A percentile compares a stretch with the other conserved stretches of the same genome.
These are phyloP conservation scores for Aspergillus brasiliensis DNA, from an alignment of 2,329 filamentous ascomycete genomes.

Conservation along the genomic window DNA sequence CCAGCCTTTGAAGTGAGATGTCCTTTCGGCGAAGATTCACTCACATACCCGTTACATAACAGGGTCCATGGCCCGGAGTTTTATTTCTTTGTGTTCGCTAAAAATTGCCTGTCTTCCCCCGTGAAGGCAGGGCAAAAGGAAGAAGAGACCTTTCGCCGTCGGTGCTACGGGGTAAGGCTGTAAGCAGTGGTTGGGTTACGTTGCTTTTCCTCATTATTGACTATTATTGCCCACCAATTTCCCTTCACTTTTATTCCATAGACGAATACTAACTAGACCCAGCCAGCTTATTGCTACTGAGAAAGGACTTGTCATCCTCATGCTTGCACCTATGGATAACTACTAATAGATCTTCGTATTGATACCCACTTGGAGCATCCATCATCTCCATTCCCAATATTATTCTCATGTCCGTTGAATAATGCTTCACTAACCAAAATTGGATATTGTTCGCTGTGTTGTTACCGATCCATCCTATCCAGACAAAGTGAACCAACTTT, in stretches of 20 bases:
- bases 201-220: constrained; percentile 4
- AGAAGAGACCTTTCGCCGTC: not conserved
- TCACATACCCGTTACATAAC: not conserved
- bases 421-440: not conserved
- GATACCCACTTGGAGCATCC: not conserved
- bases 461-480: not conserved
- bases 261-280: not conserved
- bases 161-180: not conserved
- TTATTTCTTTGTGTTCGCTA: not conserved
- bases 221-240: constrained; percentile 1
- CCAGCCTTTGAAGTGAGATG: not conserved
- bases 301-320: not conserved
- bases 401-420: not conserved
- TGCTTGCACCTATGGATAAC: not conserved
- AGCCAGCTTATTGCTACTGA: not conserved
- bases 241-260: not conserved
- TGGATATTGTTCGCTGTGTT: not conserved
- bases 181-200: not conserved
- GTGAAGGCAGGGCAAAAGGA: not conserved
- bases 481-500: too few relatives aligned
- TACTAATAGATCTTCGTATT: not conserved
- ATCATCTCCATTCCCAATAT: not conserved
- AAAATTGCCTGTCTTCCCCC: not conserved
- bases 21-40: not conserved
- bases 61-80: not conserved